Base-by-base conservation (phyloP, 202 grass and related monocot species). In the Bolboschoenoplectus hybrid region DNA sequence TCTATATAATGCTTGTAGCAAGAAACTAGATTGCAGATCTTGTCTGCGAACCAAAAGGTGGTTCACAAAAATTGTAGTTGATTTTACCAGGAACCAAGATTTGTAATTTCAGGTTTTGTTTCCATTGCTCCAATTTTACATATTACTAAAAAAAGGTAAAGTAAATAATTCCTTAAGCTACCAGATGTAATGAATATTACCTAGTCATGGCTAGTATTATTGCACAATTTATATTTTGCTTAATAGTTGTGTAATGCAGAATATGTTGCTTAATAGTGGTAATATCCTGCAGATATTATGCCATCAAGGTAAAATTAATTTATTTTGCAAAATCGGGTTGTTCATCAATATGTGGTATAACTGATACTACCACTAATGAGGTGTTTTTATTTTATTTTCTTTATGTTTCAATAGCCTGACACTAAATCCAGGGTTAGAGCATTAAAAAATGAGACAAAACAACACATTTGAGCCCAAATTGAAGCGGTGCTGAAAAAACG, bases 171-270 rank as follows among this genome's bases (percentile, higher is more conserved):
- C 49, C 34, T 56, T 56, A 10, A 13, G 47, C 49, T 32, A 76
- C 47, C 26, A 39, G 7, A 77, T 56, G 49, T 77, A 39, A 77
- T 77, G 34, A 76, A 7, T 75, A 75, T 75, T 35, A 76, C 12
- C 19, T 76, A 10, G 5, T 36, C 46, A 74, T 4, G 51, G 2
- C 9, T 75, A 34, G 46, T 20, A 52, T 35, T 34, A 75, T 9
- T 52, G 4, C 72, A 36, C 11, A 52, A 53, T 35, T 52, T 6
- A 53, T 44, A 45, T 43, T 70, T 70, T 45, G 67, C 67, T 19
- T 45, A 45, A 3, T 19, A 45, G 7, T 70, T 38, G 38, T 70
- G 16, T 70, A 45, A 19, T 70, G n/a, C 43, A 73, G 43, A 47
- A 49, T 73, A 45, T 43, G 44, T 70, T 45, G 67, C 67, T 45